Evolutionary conservation across 257 asterid species (phyloP), one percentile per base, ranked within the genome.

Genomic region (Gardenia jasminoides): DNA sequence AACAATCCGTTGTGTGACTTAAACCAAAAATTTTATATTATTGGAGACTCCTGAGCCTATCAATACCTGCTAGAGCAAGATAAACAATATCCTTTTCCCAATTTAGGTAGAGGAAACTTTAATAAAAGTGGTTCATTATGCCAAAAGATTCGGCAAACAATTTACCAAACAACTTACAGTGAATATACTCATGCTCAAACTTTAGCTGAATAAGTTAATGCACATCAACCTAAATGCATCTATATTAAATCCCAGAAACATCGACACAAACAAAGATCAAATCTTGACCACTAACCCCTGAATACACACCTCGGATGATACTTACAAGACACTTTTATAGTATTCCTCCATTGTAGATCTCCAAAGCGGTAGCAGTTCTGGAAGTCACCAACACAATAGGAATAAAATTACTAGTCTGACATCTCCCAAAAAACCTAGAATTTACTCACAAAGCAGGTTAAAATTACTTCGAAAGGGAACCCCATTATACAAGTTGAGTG

Each of bases 271-370:
- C 68, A 28, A 30, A 68, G 70, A 20, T 73, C 59, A 50, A 31
- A 56, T 7, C 36, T 41, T 54, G 52, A 31, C 48, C 3, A 24
- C 47, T 36, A 26, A 81, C 16, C 77, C 74, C 31, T 69, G 16
- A 22, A 24, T 62, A 61, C 30, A 36, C 2, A 20, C 62, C 56
- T 13, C 59, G 30, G 30, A 56, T 41, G 62, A 74, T 80, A 84
- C 94, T 87, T 81, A 90, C 92, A 82, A 41, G 70, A 88, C 85
- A 56, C 71, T 64, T 81, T 50, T 76, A 48, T 90, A 78, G 86
- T 87, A 90, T 26, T 83, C 83, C 77, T 90, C 90, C 89, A 90
- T 82, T 56, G 84, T 85, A 39, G 89, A 82, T 83, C 85, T 87
- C 90, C 92, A 90, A 74, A 78, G 30, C 36, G 92, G 89, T 83